Base-by-base conservation (phyloP, 2,329 filamentous ascomycete genomes). In the Dendrostoma leiphaemia region DNA sequence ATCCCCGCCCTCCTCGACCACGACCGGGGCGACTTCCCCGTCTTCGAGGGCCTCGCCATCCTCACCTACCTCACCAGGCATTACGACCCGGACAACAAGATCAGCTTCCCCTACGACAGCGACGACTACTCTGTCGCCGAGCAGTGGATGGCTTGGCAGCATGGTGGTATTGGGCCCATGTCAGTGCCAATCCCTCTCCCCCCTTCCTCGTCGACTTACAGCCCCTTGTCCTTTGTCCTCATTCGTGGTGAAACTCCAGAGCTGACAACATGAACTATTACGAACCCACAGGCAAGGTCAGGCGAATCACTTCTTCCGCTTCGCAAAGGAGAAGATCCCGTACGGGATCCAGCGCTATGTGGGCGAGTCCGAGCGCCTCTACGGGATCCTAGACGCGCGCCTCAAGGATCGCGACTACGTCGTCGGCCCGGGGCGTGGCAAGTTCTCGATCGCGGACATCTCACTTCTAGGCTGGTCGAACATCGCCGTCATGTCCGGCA, bases 1-100 rank as follows among this genome's bases (percentile, higher is more conserved):
- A 86, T 87, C 61, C 83, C 84, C 2, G 83, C 80, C 44, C 79
- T 88, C 44, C 77, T 87, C 28, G 84, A 88, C 69, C 84, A 88
- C 60, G 82, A 88, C 67, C 77, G 82, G 58, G 72, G 73, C 53
- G 78, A 70, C 44, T 81, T 88, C 48, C 69, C 79, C 40, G 83
- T 93, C 26, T 93, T 92, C 63, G 90, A 94, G 69, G 86, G 85
- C 41, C 81, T 85, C 44, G 82, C 86, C 57, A 92, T 92, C 63
- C 77, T 92, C 64, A 76, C 82, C 56, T 93, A 93, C 68, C 77
- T 93, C 19, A 81, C 84, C 9, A 81, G 85, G n/a, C 81, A 81
- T 59, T 91, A 91, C 65, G 89, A 91, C 66, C 74, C 75, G 0
- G 82, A 89, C 13, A 51, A 88, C 71, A 85, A 83, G 67, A 82